Evolutionary conservation across 345 rosid genomes (phyloP).

Genomic region (Excoecaria agallocha): DNA sequence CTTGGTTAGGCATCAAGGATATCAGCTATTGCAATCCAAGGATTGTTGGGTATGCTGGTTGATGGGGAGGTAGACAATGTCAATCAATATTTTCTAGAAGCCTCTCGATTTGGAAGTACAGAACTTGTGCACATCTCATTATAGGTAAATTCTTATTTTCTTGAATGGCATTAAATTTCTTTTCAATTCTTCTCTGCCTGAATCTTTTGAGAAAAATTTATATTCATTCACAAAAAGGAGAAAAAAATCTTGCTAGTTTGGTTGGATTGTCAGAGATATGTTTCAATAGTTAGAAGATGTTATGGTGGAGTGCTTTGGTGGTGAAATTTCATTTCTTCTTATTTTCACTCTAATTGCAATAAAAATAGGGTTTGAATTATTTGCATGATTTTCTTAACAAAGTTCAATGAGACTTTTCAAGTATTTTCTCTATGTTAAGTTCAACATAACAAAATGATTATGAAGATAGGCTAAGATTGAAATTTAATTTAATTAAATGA

Average conservation of each 20-base stretch:
- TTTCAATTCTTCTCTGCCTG: background rate
- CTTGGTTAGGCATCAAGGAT: constrained; percentile 96
- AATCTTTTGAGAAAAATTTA: no score
- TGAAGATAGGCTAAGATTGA: background rate
- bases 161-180: constrained; percentile 1
- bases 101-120: constrained; percentile 97
- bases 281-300: background rate
- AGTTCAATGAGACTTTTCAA: background rate
- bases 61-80: constrained; percentile 97
- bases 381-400: background rate
- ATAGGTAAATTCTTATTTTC: constrained; percentile 48
- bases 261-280: background rate
- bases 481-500: background rate
- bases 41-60: constrained; percentile 81
- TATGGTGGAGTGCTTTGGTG: no score
- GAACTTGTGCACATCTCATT: constrained; percentile 91
- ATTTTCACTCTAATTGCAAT: background rate
- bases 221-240: background rate
- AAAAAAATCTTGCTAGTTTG: background rate
- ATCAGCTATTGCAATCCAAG: constrained; percentile 81
- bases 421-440: background rate
- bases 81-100: constrained; percentile 94
- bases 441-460: background rate
- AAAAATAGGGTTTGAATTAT: background rate
- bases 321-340: background rate